Evolutionary conservation across 331 rosid genomes (phyloP), one percentile per base, ranked within the genome.

Genomic region (Dryas integrifolia): DNA sequence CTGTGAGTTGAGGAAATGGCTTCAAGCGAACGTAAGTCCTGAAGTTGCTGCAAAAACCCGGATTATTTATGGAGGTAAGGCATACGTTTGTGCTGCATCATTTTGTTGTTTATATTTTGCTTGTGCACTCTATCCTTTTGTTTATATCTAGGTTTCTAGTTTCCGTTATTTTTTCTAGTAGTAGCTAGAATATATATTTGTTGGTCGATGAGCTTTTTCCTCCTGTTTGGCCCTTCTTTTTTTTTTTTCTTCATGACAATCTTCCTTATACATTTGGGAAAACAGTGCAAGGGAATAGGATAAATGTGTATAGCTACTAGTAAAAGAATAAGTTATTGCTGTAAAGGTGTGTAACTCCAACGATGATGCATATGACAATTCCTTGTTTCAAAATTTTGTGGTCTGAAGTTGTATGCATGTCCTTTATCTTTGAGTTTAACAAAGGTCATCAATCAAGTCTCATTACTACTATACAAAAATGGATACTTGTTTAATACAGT

Each of bases 41-140:
- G 87, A 80, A 59, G 82, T 83, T 73, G 87, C 87, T 30, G 80
- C 82, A 39, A 35, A 72, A 35, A 77, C 77, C 65, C 65, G 87
- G 56, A 83, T 83, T 59, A 83, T 83, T 10, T 83, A 83, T 26
- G 87, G 87, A 77, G 87, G 87, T 83, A 51, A 30, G 35, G 35
- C 35, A 24, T 62, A 5, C 46, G 35, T 15, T 39, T 5, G 8
- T 30, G 3, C 26, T 18, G 0, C 63, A 9, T 6, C 5, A 11
- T 10, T 14, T n/a, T 18, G n/a, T 18, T 60, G 51, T 66, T 13
- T 62, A 21, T 65, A 21, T 21, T 15, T 15, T 66, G 18, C 52
- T 66, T 38, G 7, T 67, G 2, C 6, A 5, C 24, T 61, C 40
- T 35, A 10, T 68, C 35, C 26, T 49, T 65, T 7, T 49, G n/a